Percentiles rank a stretch among this genome's conserved stretches.
These are phyloP conservation scores for Pisolithus microcarpus DNA, from an alignment of 768 basidiomycete species.

Conservation along the genomic window DNA sequence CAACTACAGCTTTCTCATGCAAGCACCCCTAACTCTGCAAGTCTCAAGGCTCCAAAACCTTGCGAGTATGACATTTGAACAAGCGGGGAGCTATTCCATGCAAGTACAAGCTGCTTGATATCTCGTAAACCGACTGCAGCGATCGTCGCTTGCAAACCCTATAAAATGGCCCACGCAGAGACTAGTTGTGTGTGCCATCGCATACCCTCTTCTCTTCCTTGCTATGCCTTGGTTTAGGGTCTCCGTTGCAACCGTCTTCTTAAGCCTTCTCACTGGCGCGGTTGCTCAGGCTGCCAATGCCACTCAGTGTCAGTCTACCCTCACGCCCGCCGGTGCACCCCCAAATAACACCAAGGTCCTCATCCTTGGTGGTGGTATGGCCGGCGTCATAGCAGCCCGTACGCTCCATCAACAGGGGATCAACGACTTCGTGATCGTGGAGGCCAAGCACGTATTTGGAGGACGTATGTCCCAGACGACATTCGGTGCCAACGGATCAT, in stretches of 20 bases:
- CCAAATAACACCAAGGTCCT: conserved; percentile 34
- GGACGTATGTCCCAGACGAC: conserved; percentile 46
- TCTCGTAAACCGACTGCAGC: too few relatives aligned
- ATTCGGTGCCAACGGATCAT: conserved; percentile 34
- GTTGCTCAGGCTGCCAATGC: conserved; percentile 3
- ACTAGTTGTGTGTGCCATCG: neutral
- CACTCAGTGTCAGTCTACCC: neutral
- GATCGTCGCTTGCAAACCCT: too few relatives aligned
- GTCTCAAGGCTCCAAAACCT: too few relatives aligned
- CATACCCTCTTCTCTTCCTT: neutral
- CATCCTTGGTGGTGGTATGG: conserved; percentile 59
- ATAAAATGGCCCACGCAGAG: too few relatives aligned
- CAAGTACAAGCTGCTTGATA: too few relatives aligned
- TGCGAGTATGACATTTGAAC: too few relatives aligned
- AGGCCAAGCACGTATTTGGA: conserved; percentile 52
- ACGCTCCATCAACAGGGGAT: conserved; percentile 49
- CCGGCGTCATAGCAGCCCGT: conserved; percentile 60
- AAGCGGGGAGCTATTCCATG: too few relatives aligned
- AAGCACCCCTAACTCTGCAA: too few relatives aligned
- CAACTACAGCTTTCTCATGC: too few relatives aligned
- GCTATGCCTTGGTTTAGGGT: conserved; percentile 11
- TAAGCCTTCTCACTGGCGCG: neutral
- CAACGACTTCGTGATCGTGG: conserved; percentile 53
- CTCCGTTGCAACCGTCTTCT: conserved; percentile 2
- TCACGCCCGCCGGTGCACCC: neutral